Evolutionary conservation across 1,284 basidiomycete genomes (phyloP).

Genomic region (Pseudozyma tsukubaensis): DNA sequence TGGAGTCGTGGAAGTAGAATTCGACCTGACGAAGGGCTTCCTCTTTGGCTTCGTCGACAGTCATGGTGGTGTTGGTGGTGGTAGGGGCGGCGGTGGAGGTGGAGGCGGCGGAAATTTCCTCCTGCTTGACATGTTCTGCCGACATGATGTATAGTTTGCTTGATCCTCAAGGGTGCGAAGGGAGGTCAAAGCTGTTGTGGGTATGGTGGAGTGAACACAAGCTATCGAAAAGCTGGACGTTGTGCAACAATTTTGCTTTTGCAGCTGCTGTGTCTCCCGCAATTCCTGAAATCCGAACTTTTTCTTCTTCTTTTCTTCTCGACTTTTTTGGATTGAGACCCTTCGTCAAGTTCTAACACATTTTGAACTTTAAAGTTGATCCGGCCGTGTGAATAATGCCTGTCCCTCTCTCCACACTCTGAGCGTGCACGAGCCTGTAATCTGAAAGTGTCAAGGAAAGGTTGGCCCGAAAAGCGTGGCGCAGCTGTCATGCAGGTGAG

Average conservation of each 20-base stretch:
- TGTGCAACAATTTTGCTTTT: slow-evolving; percentile 5
- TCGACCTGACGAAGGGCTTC: slow-evolving; percentile 73
- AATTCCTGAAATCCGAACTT: background rate
- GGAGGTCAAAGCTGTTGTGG: slow-evolving; percentile 5
- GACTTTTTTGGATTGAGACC: background rate
- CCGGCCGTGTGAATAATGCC: slow-evolving; percentile 6
- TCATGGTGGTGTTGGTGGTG: slow-evolving; percentile 27
- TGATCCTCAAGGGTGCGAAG: background rate
- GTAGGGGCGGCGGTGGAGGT: slow-evolving; percentile 18
- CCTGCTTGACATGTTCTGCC: slow-evolving; percentile 34
- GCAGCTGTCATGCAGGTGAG: no score
- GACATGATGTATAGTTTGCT: slow-evolving; percentile 24
- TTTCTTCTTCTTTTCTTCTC: slow-evolving; percentile 3
- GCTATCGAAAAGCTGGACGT: background rate
- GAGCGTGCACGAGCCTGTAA: no score
- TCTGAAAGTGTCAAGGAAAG: no score
- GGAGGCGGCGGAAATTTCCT: slow-evolving; percentile 24
- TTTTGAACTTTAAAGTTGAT: background rate
- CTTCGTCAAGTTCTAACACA: slow-evolving; percentile 3
- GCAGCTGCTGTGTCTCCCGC: no score
- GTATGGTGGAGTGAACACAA: background rate
- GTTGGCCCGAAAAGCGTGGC: no score
- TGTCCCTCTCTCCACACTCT: no score
- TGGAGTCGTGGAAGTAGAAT: slow-evolving; percentile 90
- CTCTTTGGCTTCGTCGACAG: slow-evolving; percentile 53